Evolutionary conservation across 768 basidiomycete genomes (phyloP).

Genomic region (Saitozyma podzolica): DNA sequence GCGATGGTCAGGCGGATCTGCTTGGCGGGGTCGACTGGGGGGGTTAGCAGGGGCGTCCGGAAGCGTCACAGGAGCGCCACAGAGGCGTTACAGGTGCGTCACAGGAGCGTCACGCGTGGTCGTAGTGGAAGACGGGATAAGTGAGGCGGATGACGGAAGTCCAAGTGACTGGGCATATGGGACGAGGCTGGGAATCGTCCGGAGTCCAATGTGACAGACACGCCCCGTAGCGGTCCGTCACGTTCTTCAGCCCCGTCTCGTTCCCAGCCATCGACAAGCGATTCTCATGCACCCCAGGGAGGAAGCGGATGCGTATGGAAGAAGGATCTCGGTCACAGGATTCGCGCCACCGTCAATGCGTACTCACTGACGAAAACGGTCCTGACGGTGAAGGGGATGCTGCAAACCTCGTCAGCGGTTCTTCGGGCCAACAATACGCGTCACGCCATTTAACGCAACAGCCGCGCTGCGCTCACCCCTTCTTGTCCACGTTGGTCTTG

Average conservation of each 20-base stretch:
- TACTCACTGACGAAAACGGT: conserved; percentile 79
- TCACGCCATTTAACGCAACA: conserved; percentile 46
- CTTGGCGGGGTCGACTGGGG: conserved; percentile 82
- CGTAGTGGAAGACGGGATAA: too few species aligned
- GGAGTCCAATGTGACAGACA: too few species aligned
- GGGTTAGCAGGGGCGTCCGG: background rate
- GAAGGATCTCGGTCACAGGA: background rate
- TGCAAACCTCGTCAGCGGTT: too few species aligned
- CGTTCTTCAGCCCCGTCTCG: too few species aligned
- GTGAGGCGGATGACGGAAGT: background rate
- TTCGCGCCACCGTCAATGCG: background rate
- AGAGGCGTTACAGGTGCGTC: too few species aligned
- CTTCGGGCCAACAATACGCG: conserved; percentile 64
- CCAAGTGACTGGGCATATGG: too few species aligned
- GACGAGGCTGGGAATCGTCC: too few species aligned
- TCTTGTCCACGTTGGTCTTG: conserved; percentile 66
- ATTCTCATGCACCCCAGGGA: background rate
- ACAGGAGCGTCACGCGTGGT: too few species aligned
- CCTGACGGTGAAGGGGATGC: conserved; percentile 91
- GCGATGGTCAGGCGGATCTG: conserved; percentile 83
- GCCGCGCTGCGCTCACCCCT: conserved; percentile 24
- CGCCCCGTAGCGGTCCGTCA: too few species aligned
- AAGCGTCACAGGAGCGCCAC: too few species aligned
- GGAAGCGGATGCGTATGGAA: too few species aligned
- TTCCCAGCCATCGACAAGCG: background rate